Percentiles rank a stretch among this genome's conserved stretches.
These are phyloP conservation scores for Echites panduratus DNA, from an alignment of 257 asterid species.

Conservation along the genomic window DNA sequence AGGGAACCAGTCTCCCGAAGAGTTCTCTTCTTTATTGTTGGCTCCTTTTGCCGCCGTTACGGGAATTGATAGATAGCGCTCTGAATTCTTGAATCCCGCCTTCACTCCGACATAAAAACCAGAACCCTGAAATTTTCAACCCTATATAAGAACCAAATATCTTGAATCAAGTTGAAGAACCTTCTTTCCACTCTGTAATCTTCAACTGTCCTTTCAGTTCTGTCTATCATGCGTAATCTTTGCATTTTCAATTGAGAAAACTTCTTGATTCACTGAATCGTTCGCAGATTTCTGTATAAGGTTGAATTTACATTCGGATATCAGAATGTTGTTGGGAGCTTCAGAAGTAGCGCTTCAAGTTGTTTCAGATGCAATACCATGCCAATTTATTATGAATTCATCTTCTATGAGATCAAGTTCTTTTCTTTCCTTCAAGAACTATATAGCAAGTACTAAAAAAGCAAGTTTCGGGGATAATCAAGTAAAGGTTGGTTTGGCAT, in stretches of 20 bases:
- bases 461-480: conserved; percentile 15
- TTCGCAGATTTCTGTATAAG: conserved; percentile 1
- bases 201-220: not conserved
- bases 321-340: conserved; percentile 39
- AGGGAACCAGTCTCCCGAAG: too few relatives aligned
- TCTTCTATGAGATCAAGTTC: conserved; percentile 27
- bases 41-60: not conserved
- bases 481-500: conserved; percentile 17
- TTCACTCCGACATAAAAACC: not conserved
- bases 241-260: not conserved
- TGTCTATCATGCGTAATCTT: not conserved
- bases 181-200: not conserved
- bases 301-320: conserved; percentile 12
- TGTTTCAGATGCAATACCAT: conserved; percentile 32
- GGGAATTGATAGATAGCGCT: not conserved
- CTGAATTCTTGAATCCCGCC: not conserved
- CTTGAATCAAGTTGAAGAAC: conserved; percentile 9
- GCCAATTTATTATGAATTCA: conserved; percentile 24
- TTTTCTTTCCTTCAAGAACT: conserved; percentile 24
- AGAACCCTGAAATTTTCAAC: not conserved
- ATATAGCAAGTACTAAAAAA: conserved; percentile 16
- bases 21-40: not conserved
- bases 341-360: conserved; percentile 36
- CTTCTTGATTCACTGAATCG: conserved; percentile 4
- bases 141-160: not conserved